Conservation (phyloP, 2,329 filamentous ascomycete genomes). For the Mariannaea elegans region DNA sequence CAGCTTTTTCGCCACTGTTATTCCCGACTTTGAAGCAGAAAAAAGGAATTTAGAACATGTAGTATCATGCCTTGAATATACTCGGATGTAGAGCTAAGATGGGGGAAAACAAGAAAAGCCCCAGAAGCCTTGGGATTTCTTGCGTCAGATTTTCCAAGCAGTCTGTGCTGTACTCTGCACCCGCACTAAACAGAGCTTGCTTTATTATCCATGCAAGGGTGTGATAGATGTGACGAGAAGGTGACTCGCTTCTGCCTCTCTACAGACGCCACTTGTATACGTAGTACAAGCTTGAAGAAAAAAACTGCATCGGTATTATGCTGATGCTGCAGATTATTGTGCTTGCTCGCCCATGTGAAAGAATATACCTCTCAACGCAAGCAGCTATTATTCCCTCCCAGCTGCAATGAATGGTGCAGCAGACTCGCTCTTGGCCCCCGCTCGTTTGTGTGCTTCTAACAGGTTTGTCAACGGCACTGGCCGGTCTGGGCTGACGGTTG, state of each 20-base stretch:
- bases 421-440: conserved; percentile 5
- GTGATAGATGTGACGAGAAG: background rate
- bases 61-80: background rate
- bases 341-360: background rate
- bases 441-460: background rate
- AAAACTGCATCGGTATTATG: background rate
- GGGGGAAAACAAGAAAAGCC: background rate
- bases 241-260: background rate
- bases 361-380: no score
- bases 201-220: no score
- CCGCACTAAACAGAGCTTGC: no score
- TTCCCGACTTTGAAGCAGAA: background rate
- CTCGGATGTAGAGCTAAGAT: background rate
- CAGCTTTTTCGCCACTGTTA: conserved; percentile 15
- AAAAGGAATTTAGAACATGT: background rate
- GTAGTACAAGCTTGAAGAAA: background rate
- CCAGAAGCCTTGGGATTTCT: background rate
- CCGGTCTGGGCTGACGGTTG: conserved; percentile 37
- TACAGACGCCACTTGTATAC: background rate
- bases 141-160: background rate
- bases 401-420: conserved; percentile 4
- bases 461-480: conserved; percentile 23
- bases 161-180: background rate
- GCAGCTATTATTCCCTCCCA: conserved; percentile 1
- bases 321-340: background rate